phyloP scores from a whole-genome alignment of 1,284 basidiomycete genomes.

The Termitomyces sp. region DNA sequence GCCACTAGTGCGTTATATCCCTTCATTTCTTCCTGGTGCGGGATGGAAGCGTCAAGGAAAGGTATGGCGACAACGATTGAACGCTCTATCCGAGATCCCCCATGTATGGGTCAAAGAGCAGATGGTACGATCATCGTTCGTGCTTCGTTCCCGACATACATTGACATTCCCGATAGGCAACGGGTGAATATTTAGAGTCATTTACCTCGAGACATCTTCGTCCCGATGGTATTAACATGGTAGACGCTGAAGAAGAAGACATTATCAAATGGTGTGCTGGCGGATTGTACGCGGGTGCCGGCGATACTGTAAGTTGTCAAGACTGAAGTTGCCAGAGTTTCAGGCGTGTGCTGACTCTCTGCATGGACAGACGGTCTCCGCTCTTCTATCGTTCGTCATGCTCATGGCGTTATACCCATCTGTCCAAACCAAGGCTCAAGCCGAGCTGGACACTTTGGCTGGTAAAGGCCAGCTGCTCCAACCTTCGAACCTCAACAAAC shows the following conservation, averaged over 20 bases:
- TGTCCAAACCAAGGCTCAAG: conserved; percentile 37
- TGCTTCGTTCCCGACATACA: background rate
- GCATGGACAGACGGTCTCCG: conserved; percentile 37
- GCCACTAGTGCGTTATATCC: conserved; percentile 33
- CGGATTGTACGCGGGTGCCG: conserved; percentile 39
- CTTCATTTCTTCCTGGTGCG: conserved; percentile 35
- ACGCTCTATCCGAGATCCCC: conserved; percentile 32
- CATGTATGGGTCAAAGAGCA: conserved; percentile 39
- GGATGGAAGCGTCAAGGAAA: conserved; percentile 35
- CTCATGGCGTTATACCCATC: conserved; percentile 48
- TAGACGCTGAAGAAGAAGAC: conserved; percentile 32
- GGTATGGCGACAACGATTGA: conserved; percentile 30
- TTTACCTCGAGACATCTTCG: conserved; percentile 35
- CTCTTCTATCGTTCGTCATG: conserved; percentile 42
- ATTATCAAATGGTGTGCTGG: conserved; percentile 41
- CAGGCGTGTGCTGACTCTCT: background rate
- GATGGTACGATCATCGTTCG: conserved; percentile 27
- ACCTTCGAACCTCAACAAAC: conserved; percentile 32
- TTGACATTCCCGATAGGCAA: conserved; percentile 17
- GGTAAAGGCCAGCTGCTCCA: conserved; percentile 35
- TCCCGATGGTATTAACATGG: conserved; percentile 20
- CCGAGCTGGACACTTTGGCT: conserved; percentile 39
- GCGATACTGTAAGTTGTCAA: conserved; percentile 34
- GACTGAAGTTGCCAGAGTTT: background rate
- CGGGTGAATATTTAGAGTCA: conserved; percentile 28